Evolutionary conservation across 495 filamentous ascomycete genomes (phyloP).

Genomic region (Trichoderma asperelloides): DNA sequence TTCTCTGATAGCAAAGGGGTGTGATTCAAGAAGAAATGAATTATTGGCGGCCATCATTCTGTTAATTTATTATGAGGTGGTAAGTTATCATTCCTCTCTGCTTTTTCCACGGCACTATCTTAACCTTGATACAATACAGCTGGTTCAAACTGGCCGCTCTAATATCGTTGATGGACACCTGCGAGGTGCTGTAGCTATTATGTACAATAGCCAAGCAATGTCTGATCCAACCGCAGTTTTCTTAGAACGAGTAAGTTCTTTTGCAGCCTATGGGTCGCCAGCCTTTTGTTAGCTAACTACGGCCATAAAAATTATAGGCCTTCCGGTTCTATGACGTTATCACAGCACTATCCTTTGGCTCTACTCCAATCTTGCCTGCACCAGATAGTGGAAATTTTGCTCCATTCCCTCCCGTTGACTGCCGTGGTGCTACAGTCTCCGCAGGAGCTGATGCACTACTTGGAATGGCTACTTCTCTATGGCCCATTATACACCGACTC

Average conservation of each 20-base stretch:
- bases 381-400: slow-evolving; percentile 35
- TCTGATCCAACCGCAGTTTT: slow-evolving; percentile 44
- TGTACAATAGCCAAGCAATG: slow-evolving; percentile 38
- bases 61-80: slow-evolving; percentile 55
- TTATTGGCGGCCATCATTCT: slow-evolving; percentile 54
- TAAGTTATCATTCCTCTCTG: slow-evolving; percentile 22
- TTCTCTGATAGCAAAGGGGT: slow-evolving; percentile 44
- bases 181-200: slow-evolving; percentile 50
- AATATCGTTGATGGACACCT: slow-evolving; percentile 52
- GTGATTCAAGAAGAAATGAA: slow-evolving; percentile 43
- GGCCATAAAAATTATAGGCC: slow-evolving; percentile 26
- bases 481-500: slow-evolving; percentile 55
- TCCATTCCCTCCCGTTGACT: slow-evolving; percentile 37
- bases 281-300: not conserved
- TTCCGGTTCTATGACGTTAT: slow-evolving; percentile 61
- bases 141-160: slow-evolving; percentile 48
- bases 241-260: slow-evolving; percentile 43
- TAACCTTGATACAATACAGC: slow-evolving; percentile 23
- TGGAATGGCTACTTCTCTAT: slow-evolving; percentile 53
- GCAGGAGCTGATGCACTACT: slow-evolving; percentile 48
- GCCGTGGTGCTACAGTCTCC: slow-evolving; percentile 31
- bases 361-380: slow-evolving; percentile 44
- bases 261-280: not conserved
- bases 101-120: not conserved
- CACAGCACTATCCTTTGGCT: slow-evolving; percentile 52